Evolutionary conservation across 2,329 filamentous ascomycete genomes (phyloP), one percentile per base, ranked within the genome.

Genomic region (Fusarium kyushuense): DNA sequence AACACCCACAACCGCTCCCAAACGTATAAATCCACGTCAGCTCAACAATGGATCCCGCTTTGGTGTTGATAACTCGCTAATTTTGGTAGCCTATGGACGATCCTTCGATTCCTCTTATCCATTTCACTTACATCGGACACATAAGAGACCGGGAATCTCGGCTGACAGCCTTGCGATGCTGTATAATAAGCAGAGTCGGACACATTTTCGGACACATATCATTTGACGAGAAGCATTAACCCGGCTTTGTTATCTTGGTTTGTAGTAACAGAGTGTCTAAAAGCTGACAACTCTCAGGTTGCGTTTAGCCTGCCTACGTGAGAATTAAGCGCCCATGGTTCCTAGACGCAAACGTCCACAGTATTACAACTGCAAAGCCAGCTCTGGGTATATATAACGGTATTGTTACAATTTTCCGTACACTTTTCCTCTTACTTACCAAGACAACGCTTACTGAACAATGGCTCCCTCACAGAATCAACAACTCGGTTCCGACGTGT

Each of bases 401-500:
- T 13, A 27, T 21, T 38, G 5, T n/a, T n/a, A 7, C 13, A 29
- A 19, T 12, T 5, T 16, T 51, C 27, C 6, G 13, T 40, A 21
- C 8, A 4, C 16, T 19, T 19, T 19, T 9, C 12, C 4, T 49
- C 23, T 27, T n/a, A 13, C 11, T 29, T 51, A 9, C 9, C 14
- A 27, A 57, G 35, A 58, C 10, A 33, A 16, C 9, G 33, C 41
- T 11, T 19, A 42, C 38, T 27, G 12, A 46, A 58, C 27, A 19
- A 74, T 74, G 71, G 42, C 63, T 53, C 38, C 58, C 4, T n/a
- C 46, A 2, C 58, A 60, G 35, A 58, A 58, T 49, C 54, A 63
- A 38, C 49, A 67, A 19, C 38, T 60, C 36, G 72, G 73, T 13
- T 58, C 59, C 5, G 63, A 73, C 42, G 71, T 77, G 13, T 76